Conservation (phyloP, 2,329 filamentous ascomycete species). For the Penicillium sumatraense region DNA sequence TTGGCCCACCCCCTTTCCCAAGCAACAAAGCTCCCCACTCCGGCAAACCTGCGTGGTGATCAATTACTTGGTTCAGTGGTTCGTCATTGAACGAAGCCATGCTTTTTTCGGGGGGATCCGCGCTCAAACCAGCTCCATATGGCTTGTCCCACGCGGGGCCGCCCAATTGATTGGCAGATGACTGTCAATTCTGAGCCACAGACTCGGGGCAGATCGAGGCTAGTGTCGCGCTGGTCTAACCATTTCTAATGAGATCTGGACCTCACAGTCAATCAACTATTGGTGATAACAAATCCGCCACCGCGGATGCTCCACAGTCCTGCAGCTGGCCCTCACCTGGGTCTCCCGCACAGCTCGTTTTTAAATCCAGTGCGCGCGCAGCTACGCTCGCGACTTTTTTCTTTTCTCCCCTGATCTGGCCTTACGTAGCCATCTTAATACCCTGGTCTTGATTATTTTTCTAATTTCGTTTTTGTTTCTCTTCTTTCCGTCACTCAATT, state of each 20-base stretch:
- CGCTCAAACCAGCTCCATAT: conserved; percentile 7
- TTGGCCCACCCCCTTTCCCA: conserved; percentile 19
- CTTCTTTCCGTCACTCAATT: conserved; percentile 2
- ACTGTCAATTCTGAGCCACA: conserved; percentile 9
- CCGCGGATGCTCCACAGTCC: conserved; percentile 26
- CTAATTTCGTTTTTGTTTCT: no score
- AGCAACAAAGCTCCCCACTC: conserved; percentile 8
- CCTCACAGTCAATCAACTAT: conserved; percentile 28
- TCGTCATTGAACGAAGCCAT: conserved; percentile 9
- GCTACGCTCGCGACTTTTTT: conserved; percentile 17
- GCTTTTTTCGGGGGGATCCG: conserved; percentile 3
- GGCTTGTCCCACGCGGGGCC: conserved; percentile 27
- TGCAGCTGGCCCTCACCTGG: conserved; percentile 25
- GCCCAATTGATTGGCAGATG: conserved; percentile 15
- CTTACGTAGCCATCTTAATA: conserved; percentile 11
- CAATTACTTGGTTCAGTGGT: conserved; percentile 22
- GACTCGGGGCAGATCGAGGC: conserved; percentile 21
- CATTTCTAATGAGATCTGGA: conserved; percentile 22
- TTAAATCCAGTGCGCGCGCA: conserved; percentile 22
- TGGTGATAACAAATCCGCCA: conserved; percentile 33
- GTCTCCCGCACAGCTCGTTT: conserved; percentile 25
- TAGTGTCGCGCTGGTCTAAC: conserved; percentile 13
- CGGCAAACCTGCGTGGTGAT: conserved; percentile 16
- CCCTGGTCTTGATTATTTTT: no score
- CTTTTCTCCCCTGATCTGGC: conserved; percentile 19